These are phyloP conservation scores for Daldinia loculata DNA, from an alignment of 495 filamentous ascomycete species.

Conservation along the genomic window DNA sequence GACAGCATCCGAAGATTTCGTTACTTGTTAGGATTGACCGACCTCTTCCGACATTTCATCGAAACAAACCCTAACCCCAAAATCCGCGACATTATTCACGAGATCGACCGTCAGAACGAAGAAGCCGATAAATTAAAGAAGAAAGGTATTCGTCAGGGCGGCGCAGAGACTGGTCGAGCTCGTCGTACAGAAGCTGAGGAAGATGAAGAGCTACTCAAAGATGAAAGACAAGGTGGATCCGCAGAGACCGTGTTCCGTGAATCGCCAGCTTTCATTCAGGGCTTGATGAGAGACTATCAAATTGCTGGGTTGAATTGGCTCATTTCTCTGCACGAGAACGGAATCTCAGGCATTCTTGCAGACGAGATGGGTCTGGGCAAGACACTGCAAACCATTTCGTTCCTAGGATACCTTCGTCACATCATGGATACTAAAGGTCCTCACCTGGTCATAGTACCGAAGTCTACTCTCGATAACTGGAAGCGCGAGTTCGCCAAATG, in stretches of 20 bases:
- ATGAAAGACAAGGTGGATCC: constrained; percentile 86
- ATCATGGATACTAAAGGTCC: constrained; percentile 87
- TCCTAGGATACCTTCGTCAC: constrained; percentile 93
- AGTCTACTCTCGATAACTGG: constrained; percentile 99
- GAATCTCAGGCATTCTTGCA: constrained; percentile 96
- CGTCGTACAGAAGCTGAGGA: constrained; percentile 97
- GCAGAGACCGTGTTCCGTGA: constrained; percentile 91
- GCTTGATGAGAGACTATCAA: constrained; percentile 94
- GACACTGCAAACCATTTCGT: constrained; percentile 94
- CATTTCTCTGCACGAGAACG: constrained; percentile 97
- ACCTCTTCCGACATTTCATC: constrained; percentile 99
- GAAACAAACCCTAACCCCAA: constrained; percentile 93
- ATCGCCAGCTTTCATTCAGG: constrained; percentile 88
- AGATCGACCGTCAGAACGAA: constrained; percentile 91
- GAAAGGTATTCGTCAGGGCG: constrained; percentile 78
- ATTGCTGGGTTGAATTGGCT: constrained; percentile 96
- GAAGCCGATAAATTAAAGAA: constrained; percentile 75
- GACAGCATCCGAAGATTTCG: constrained; percentile 95
- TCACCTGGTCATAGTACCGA: constrained; percentile 94
- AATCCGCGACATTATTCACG: constrained; percentile 88
- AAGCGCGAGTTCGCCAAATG: constrained; percentile 90
- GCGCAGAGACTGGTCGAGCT: constrained; percentile 80
- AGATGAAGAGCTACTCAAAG: constrained; percentile 91
- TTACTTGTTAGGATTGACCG: constrained; percentile 93
- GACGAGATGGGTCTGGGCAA: constrained; percentile 99